Conservation (phyloP, 2,329 filamentous ascomycete genomes). For the Aspergillus arachidicola region DNA sequence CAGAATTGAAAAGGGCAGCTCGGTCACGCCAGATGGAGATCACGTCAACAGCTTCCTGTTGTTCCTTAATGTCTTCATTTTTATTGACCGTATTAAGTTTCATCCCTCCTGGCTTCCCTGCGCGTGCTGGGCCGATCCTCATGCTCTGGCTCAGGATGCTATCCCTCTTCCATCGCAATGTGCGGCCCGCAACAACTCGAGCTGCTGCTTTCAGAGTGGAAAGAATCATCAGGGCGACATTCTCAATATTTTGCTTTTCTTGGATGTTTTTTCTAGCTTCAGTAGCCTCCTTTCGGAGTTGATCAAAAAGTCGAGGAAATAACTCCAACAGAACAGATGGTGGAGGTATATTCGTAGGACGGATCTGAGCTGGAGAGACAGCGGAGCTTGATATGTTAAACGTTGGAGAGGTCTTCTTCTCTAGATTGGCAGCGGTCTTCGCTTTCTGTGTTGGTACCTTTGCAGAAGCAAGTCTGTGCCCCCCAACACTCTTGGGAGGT, state of each 20-base stretch:
- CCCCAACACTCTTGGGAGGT: not conserved
- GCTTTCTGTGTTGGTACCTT: not conserved
- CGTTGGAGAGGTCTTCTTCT: slow-evolving; percentile 1
- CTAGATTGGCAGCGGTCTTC: slow-evolving; percentile 5
- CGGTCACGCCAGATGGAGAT: slow-evolving; percentile 74
- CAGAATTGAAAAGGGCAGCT: slow-evolving; percentile 72
- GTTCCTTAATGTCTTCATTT: slow-evolving; percentile 77
- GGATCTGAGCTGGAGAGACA: slow-evolving; percentile 38
- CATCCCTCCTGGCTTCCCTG: slow-evolving; percentile 78
- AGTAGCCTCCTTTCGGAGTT: slow-evolving; percentile 67
- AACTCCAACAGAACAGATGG: slow-evolving; percentile 79
- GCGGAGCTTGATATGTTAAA: slow-evolving; percentile 11
- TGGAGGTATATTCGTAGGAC: slow-evolving; percentile 85
- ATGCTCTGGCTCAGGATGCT: slow-evolving; percentile 81
- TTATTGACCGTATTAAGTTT: slow-evolving; percentile 87
- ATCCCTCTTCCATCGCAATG: slow-evolving; percentile 88
- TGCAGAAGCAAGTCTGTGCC: not conserved
- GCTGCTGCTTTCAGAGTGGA: slow-evolving; percentile 60
- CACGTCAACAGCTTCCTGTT: slow-evolving; percentile 80
- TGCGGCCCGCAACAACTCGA: slow-evolving; percentile 82
- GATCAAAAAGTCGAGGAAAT: slow-evolving; percentile 70
- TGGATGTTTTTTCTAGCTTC: slow-evolving; percentile 64
- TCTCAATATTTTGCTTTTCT: slow-evolving; percentile 30
- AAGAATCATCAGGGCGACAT: slow-evolving; percentile 29
- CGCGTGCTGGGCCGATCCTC: slow-evolving; percentile 75